Evolutionary conservation across 352 stramenopile species (phyloP), one percentile per base, ranked within the genome.

Genomic region (Pythium folliculosum): DNA sequence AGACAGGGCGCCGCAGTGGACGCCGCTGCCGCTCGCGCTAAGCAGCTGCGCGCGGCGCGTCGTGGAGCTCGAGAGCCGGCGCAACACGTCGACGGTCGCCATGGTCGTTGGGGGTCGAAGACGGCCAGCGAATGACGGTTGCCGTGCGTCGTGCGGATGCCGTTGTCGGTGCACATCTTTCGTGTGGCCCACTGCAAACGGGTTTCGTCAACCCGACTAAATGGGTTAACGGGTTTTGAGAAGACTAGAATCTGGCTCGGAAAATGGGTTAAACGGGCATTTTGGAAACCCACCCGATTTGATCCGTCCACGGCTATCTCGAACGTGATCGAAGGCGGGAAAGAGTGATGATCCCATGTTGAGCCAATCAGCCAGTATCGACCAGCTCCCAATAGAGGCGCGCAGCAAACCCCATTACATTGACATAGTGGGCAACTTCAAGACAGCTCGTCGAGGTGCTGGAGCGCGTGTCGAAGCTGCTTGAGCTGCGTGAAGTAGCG

Each of bases 401-500:
- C 44, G 19, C 23, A 14, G 2, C 45, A 3, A 0, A 32, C 35
- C 40, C 65, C 49, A 9, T 27, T 25, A 35, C 21, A 53, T 38
- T 58, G 47, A 37, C 63, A 54, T 16, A 13, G 62, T 51, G 8
- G 44, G 47, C 16, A 17, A 22, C 23, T n/a, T 60, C 54, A 73
- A 16, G 17, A 22, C n/a, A 91, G 73, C 57, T 88, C 78, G 43
- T 94, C 82, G 14, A 94, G 67, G 51, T 92, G 82, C n/a, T 84
- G 79, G 21, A 94, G 72, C 9, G 82, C 84, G 53, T 81, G 75
- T 54, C 88, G 88, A 37, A 95, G 82, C 47, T 92, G 84, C 72
- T 89, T 86, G 12, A 92, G 75, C 58, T 95, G 86, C 37, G 58
- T 75, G 45, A 91, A 89, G 62, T 92, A 93, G 25, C 87, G 76